Evolutionary conservation across 2,329 filamentous ascomycete species (phyloP), one percentile per base, ranked within the genome.

Genomic region (Aureobasidium sp.): DNA sequence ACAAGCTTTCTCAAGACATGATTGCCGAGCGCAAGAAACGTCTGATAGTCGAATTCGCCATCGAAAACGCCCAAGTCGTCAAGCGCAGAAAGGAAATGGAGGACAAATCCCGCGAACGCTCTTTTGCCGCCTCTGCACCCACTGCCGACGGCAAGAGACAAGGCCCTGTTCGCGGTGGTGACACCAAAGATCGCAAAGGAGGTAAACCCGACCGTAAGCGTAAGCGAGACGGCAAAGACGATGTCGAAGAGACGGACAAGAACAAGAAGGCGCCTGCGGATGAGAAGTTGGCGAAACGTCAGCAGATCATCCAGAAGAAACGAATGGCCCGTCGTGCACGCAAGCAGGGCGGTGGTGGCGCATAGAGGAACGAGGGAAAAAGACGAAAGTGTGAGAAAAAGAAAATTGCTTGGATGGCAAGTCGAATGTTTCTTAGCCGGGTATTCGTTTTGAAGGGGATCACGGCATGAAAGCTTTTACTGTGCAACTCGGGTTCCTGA

Each of bases 21-120:
- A 52, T 73, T n/a, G 68, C 79, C 50, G 90, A 93, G 59, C 88
- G 86, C 71, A 91, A 89, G 67, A 90, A 93, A 70, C 79, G 93
- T 11, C 72, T 98, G 48, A 89, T 98, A 64, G 91, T 91, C 32
- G 94, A 98, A 69, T 98, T 98, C 67, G 90, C 93, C 17, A 95
- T 98, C 67, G 93, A 98, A 71, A 98, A 98, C 63, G 90, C 89
- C 1, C 90, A 96, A 64, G 93, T 98, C 1, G 85, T 98, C n/a
- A 80, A 84, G 60, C 79, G 93, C 58, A 79, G 94, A 52, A 80
- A 76, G 56, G 81, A 84, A 57, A 74, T 74, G 44, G 84, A 89
- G 65, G 68, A 71, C 48, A 81, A 81, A 58, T 72, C 76, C 4
- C 68, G 75, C 37, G 69, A 75, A 57, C 53, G 39, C 34, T 52